A percentile compares a stretch with the other conserved stretches of the same genome.
Evolutionary conservation across 2,329 filamentous ascomycete species (phyloP).

Genomic region (Fusarium albidum): DNA sequence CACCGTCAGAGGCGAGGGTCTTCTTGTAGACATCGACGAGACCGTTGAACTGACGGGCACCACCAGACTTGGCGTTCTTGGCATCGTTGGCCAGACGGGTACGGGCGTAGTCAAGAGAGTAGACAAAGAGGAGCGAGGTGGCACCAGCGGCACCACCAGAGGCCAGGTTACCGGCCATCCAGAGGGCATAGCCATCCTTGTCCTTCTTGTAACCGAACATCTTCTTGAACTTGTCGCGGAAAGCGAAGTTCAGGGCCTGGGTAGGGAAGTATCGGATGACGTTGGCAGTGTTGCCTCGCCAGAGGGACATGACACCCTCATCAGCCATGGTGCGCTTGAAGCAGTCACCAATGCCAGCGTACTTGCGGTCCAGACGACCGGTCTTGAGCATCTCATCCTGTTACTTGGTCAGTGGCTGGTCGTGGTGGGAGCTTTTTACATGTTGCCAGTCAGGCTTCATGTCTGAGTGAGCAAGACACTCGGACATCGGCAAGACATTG

Average conservation of each 20-base stretch:
- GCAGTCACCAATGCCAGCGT: constrained; percentile 92
- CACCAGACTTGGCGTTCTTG: constrained; percentile 96
- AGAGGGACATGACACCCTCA: constrained; percentile 95
- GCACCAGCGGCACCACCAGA: constrained; percentile 99
- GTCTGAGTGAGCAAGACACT: background rate
- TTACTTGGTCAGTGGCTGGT: constrained; percentile 44
- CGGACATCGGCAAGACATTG: background rate
- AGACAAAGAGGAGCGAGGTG: constrained; percentile 99
- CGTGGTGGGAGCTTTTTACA: background rate
- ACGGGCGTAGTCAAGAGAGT: constrained; percentile 99
- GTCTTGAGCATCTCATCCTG: constrained; percentile 99
- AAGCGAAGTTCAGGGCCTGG: constrained; percentile 99
- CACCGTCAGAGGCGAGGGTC: constrained; percentile 98
- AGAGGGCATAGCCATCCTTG: constrained; percentile 95
- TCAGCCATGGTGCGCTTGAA: constrained; percentile 89
- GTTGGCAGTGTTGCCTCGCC: constrained; percentile 99
- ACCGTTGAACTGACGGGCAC: constrained; percentile 99
- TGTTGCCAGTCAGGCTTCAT: background rate
- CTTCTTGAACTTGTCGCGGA: constrained; percentile 99
- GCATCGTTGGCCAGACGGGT: constrained; percentile 99
- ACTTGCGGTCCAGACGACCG: constrained; percentile 98
- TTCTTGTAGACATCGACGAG: constrained; percentile 99
- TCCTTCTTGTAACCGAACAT: constrained; percentile 99
- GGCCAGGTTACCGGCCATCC: constrained; percentile 99
- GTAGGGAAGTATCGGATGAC: constrained; percentile 99